These are phyloP conservation scores for Coffea humblotiana DNA, from an alignment of 305 asterid genomes.

Conservation along the genomic window DNA sequence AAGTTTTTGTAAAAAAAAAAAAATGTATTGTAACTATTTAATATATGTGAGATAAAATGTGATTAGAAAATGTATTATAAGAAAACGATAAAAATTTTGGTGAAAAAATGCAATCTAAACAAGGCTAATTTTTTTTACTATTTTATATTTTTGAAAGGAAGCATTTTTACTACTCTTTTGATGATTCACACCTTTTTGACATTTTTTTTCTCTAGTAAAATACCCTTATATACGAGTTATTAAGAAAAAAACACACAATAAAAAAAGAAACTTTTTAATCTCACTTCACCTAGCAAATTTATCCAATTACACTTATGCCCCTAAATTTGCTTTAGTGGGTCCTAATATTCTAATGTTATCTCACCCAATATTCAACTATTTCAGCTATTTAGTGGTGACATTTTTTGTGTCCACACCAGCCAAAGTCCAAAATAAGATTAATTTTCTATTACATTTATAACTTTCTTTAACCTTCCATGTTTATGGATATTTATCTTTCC, in stretches of 20 bases:
- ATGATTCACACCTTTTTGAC: too few relatives aligned
- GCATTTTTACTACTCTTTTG: too few relatives aligned
- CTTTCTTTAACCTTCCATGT: slow-evolving; percentile 11
- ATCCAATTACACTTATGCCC: background rate
- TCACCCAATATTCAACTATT: background rate
- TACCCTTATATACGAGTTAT: too few relatives aligned
- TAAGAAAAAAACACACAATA: background rate
- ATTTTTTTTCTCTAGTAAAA: too few relatives aligned
- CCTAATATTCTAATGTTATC: background rate
- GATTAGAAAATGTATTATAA: too few relatives aligned
- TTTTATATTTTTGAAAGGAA: too few relatives aligned
- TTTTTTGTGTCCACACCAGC: slow-evolving; percentile 7
- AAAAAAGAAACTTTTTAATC: background rate
- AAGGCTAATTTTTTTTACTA: too few relatives aligned
- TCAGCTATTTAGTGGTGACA: slow-evolving; percentile 4
- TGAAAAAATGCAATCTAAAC: too few relatives aligned
- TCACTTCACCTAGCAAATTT: slow-evolving; percentile 17
- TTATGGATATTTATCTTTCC: background rate
- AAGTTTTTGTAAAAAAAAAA: too few relatives aligned
- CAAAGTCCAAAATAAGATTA: slow-evolving; percentile 14
- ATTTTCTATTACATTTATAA: background rate
- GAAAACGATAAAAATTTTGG: too few relatives aligned
- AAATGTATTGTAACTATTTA: too few relatives aligned
- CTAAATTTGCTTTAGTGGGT: background rate
- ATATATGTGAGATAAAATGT: too few relatives aligned